These are phyloP conservation scores for Fulvia fulva DNA, from an alignment of 2,329 filamentous ascomycete species.

Conservation along the genomic window DNA sequence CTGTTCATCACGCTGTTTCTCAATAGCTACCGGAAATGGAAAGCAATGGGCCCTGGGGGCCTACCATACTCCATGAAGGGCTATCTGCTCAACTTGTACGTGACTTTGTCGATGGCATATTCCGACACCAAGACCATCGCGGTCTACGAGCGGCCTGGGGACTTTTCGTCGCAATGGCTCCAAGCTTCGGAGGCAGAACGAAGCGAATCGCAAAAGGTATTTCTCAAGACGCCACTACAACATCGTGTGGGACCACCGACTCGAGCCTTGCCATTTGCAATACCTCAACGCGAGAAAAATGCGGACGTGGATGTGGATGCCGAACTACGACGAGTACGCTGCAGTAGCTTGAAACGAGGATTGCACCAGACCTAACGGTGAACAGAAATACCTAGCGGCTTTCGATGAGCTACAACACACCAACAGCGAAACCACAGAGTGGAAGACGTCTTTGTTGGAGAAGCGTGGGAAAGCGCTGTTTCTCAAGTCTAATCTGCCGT, in stretches of 20 bases:
- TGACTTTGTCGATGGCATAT: not conserved
- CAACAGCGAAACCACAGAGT: not conserved
- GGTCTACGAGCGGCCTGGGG: not conserved
- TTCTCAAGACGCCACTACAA: not conserved
- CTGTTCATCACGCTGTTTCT: not conserved
- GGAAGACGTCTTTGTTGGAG: constrained; percentile 11
- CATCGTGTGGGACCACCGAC: not conserved
- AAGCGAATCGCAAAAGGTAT: not conserved
- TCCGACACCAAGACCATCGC: not conserved
- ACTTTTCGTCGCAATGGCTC: not conserved
- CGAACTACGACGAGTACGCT: not conserved
- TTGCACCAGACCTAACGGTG: not conserved
- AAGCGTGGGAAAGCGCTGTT: constrained; percentile 13
- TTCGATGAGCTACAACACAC: constrained; percentile 4
- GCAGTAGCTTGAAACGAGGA: not conserved
- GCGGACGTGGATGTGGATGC: not conserved
- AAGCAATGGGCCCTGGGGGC: not conserved
- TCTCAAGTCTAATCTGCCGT: not conserved
- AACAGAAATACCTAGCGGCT: constrained; percentile 2
- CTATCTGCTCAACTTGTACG: not conserved
- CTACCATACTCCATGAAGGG: not conserved
- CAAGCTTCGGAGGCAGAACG: not conserved
- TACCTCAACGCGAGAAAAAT: not conserved
- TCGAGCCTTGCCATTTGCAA: not conserved
- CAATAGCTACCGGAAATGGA: not conserved